Percentiles rank a stretch among this genome's conserved stretches.
Conservation (phyloP, 2,329 filamentous ascomycete genomes). For the Trichoderma atroviride region DNA sequence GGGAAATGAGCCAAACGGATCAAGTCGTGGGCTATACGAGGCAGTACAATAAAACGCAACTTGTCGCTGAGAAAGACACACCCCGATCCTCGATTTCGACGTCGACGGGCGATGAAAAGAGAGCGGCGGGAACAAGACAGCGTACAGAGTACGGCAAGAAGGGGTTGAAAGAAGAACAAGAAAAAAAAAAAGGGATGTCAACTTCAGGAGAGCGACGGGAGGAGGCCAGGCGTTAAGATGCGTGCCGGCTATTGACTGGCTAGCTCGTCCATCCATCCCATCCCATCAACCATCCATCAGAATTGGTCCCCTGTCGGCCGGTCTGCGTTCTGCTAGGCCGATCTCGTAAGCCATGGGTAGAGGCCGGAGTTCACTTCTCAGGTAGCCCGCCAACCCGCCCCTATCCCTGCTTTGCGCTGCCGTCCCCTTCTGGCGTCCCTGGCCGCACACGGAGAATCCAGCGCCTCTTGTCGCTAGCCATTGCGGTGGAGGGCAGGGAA, state of each 20-base stretch:
- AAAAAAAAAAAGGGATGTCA: conserved; percentile 19
- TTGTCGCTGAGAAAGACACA: conserved; percentile 18
- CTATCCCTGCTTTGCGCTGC: conserved; percentile 24
- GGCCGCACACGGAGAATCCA: conserved; percentile 27
- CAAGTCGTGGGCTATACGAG: conserved; percentile 18
- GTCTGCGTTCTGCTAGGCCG: conserved; percentile 27
- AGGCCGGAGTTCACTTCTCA: conserved; percentile 26
- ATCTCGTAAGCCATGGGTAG: conserved; percentile 29
- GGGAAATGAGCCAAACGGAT: conserved; percentile 22
- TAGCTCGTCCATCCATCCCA: conserved; percentile 27
- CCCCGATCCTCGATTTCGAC: conserved; percentile 13
- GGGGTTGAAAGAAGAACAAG: conserved; percentile 25
- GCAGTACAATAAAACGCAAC: conserved; percentile 11
- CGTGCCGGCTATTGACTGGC: conserved; percentile 24
- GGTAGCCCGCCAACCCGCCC: conserved; percentile 18
- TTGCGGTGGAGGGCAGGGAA: conserved; percentile 25
- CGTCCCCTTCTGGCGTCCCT: conserved; percentile 24
- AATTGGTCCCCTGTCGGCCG: conserved; percentile 24
- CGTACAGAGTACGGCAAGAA: conserved; percentile 22
- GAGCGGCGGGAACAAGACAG: conserved; percentile 27
- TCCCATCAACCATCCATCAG: conserved; percentile 22
- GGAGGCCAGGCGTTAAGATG: conserved; percentile 26
- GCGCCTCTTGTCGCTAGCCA: conserved; percentile 27
- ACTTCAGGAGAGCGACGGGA: conserved; percentile 27
- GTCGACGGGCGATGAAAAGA: conserved; percentile 22